Percentiles rank a stretch among this genome's conserved stretches.
phyloP scores from a whole-genome alignment of 768 basidiomycete genomes.

The Sarcodon sp. region DNA sequence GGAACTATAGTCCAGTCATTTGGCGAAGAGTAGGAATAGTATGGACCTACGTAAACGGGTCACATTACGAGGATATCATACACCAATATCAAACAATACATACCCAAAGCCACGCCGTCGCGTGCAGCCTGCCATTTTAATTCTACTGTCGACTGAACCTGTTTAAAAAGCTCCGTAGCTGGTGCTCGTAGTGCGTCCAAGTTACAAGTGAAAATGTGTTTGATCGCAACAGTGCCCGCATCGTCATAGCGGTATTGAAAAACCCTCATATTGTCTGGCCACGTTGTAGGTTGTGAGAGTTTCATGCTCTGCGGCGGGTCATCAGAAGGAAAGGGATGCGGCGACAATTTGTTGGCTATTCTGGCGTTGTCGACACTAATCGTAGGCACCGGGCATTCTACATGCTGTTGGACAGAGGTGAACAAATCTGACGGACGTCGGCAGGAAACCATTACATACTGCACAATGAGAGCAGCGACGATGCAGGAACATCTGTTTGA shows the following conservation, averaged over 20 bases:
- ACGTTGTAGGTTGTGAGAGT: neutral
- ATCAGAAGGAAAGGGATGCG: neutral
- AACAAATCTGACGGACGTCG: neutral
- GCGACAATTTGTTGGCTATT: neutral
- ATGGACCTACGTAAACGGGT: neutral
- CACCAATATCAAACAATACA: neutral
- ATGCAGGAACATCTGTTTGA: neutral
- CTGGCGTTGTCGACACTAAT: neutral
- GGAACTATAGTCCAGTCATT: neutral
- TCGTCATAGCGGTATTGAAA: neutral
- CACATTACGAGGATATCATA: neutral
- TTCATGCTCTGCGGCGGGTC: neutral
- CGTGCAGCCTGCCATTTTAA: neutral
- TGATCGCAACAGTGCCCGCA: neutral
- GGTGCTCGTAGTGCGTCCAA: neutral
- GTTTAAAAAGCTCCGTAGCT: neutral
- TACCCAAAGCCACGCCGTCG: neutral
- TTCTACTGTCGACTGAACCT: neutral
- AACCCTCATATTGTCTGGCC: neutral
- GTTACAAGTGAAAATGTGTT: neutral
- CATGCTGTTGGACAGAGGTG: neutral
- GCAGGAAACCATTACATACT: neutral
- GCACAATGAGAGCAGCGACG: neutral
- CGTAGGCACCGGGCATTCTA: neutral
- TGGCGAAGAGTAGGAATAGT: neutral